Evolutionary conservation across 257 asterid species (phyloP).

Genomic region (Plantago ovata): DNA sequence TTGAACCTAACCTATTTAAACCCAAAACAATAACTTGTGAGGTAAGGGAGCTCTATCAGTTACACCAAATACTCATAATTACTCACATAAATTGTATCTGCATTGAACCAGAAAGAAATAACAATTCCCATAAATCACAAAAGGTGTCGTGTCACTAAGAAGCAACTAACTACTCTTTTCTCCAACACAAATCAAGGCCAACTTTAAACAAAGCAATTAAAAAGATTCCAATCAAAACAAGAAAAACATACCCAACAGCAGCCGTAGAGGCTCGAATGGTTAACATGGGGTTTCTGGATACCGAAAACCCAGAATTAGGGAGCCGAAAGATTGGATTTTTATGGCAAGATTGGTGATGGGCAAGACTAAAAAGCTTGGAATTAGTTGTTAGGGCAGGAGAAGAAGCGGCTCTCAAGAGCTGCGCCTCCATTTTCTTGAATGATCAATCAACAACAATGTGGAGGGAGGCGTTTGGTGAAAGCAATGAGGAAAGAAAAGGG

Average conservation of each 20-base stretch:
- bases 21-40: not conserved
- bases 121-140: not conserved
- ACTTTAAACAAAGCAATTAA: no score
- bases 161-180: no score
- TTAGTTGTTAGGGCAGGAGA: slow-evolving; percentile 19
- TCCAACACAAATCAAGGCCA: no score
- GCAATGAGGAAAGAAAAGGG: not conserved
- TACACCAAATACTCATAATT: not conserved
- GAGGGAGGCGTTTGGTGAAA: not conserved
- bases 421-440: slow-evolving; percentile 43
- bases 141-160: no score
- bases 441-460: not conserved
- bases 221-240: not conserved
- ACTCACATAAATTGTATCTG: not conserved
- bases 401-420: slow-evolving; percentile 38
- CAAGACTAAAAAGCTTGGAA: slow-evolving; percentile 24
- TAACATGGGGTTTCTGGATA: slow-evolving; percentile 24
- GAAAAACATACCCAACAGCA: slow-evolving; percentile 42
- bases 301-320: slow-evolving; percentile 19
- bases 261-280: slow-evolving; percentile 43
- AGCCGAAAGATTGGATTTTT: slow-evolving; percentile 20
- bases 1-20: no score
- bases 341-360: slow-evolving; percentile 19
- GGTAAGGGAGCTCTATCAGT: not conserved
- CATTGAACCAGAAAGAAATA: not conserved